Evolutionary conservation across 2,329 filamentous ascomycete species (phyloP).

Genomic region (Colletotrichum falcatum): DNA sequence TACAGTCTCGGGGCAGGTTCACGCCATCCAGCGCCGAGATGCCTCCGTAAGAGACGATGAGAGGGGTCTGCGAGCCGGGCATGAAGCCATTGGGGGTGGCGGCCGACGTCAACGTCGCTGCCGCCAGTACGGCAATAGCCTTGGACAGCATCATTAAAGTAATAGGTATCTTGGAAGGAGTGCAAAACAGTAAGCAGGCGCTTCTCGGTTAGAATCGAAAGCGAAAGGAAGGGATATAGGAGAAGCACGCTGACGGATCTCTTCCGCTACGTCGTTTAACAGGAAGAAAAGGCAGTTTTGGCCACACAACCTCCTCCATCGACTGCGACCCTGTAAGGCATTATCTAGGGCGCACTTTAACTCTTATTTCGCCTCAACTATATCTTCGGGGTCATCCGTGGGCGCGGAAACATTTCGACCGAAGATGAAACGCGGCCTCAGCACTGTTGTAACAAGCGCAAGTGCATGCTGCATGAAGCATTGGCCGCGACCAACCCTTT

Average conservation of each 20-base stretch:
- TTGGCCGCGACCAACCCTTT: conserved; percentile 28
- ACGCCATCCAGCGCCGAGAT: conserved; percentile 53
- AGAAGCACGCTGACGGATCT: conserved; percentile 41
- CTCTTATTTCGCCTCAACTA: conserved; percentile 9
- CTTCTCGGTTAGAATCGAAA: conserved; percentile 14
- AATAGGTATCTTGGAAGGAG: conserved; percentile 26
- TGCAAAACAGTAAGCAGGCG: conserved; percentile 5
- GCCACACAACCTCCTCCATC: not conserved
- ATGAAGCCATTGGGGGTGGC: conserved; percentile 56
- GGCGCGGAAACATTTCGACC: conserved; percentile 33
- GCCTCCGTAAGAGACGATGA: conserved; percentile 55
- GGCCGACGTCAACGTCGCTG: conserved; percentile 51
- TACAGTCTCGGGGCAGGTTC: conserved; percentile 53
- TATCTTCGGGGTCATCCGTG: conserved; percentile 19
- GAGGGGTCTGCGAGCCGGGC: conserved; percentile 51
- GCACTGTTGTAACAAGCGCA: conserved; percentile 33
- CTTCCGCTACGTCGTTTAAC: conserved; percentile 35
- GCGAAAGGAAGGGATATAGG: conserved; percentile 14
- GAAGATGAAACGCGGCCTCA: conserved; percentile 38
- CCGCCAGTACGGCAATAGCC: conserved; percentile 48
- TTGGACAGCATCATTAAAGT: conserved; percentile 49
- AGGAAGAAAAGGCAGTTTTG: conserved; percentile 27
- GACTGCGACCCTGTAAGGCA: not conserved
- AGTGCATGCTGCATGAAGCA: conserved; percentile 33
- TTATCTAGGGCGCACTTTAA: conserved; percentile 28